Conservation (phyloP, 1,284 basidiomycete genomes). For the Fomitiporia mediterranea region DNA sequence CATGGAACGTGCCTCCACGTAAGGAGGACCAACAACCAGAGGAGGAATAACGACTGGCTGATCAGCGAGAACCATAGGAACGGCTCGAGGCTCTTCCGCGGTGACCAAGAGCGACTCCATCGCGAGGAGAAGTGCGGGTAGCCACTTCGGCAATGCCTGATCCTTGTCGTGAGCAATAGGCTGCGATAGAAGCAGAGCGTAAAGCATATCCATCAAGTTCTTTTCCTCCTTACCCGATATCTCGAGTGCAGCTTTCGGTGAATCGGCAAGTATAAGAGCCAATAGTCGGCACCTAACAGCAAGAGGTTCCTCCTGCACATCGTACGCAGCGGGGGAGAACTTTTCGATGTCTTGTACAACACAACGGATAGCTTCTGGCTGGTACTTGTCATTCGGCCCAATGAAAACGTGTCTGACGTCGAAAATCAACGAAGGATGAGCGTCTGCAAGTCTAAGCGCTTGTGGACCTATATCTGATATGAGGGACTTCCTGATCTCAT, state of each 20-base stretch:
- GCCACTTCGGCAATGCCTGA: constrained; percentile 73
- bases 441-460: constrained; percentile 79
- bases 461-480: constrained; percentile 62
- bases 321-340: constrained; percentile 62
- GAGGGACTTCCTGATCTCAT: constrained; percentile 62
- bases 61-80: constrained; percentile 62
- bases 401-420: constrained; percentile 83
- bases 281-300: constrained; percentile 80
- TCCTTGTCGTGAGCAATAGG: constrained; percentile 45
- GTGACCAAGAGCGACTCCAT: constrained; percentile 77
- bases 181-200: constrained; percentile 60
- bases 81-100: constrained; percentile 63
- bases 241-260: constrained; percentile 48
- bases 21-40: constrained; percentile 54
- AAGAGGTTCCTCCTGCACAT: constrained; percentile 67
- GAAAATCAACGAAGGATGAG: constrained; percentile 84
- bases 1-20: constrained; percentile 54
- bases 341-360: constrained; percentile 70
- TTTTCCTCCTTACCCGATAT: constrained; percentile 41
- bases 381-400: constrained; percentile 53
- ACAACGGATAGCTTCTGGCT: constrained; percentile 55
- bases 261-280: constrained; percentile 78
- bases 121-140: constrained; percentile 76
- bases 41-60: constrained; percentile 51
- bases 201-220: constrained; percentile 59